Percentiles rank a stretch among this genome's conserved stretches.
These are phyloP conservation scores for Lathyrus sativus DNA, from an alignment of 306 rosid species.

Conservation along the genomic window DNA sequence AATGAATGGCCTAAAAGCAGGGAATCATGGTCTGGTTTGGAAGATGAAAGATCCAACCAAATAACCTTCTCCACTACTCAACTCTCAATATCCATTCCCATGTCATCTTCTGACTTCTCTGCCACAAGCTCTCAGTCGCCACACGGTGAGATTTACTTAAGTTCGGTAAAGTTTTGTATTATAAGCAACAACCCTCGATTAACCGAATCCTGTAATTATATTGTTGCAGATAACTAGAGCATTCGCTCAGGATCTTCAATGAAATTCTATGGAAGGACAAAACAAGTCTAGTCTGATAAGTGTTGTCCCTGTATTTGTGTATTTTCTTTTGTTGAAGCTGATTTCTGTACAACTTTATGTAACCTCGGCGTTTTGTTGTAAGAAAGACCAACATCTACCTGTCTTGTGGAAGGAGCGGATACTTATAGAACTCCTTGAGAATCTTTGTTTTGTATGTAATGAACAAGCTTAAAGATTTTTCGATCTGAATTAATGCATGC, in stretches of 20 bases:
- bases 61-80: slow-evolving; percentile 46
- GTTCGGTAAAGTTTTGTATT: slow-evolving; percentile 13
- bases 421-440: slow-evolving; percentile 30
- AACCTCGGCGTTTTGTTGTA: slow-evolving; percentile 27
- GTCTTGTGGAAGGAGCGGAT: slow-evolving; percentile 2
- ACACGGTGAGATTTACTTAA: slow-evolving; percentile 31
- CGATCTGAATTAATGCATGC: slow-evolving; percentile 18
- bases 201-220: slow-evolving; percentile 27
- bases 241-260: slow-evolving; percentile 21
- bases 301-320: slow-evolving; percentile 19
- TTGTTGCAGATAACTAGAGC: slow-evolving; percentile 41
- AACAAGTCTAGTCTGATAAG: slow-evolving; percentile 14
- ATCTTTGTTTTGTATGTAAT: slow-evolving; percentile 34
- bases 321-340: slow-evolving; percentile 28
- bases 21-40: slow-evolving; percentile 44
- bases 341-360: slow-evolving; percentile 30
- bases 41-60: slow-evolving; percentile 45
- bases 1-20: slow-evolving; percentile 49
- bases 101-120: slow-evolving; percentile 50
- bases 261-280: slow-evolving; percentile 35
- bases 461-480: slow-evolving; percentile 23
- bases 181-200: neutral
- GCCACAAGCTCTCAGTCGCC: slow-evolving; percentile 44
- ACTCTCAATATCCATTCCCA: slow-evolving; percentile 48
- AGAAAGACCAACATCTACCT: slow-evolving; percentile 27